Evolutionary conservation across 306 rosid species (phyloP), one percentile per base, ranked within the genome.

Genomic region (Sechiopsis laciniata): DNA sequence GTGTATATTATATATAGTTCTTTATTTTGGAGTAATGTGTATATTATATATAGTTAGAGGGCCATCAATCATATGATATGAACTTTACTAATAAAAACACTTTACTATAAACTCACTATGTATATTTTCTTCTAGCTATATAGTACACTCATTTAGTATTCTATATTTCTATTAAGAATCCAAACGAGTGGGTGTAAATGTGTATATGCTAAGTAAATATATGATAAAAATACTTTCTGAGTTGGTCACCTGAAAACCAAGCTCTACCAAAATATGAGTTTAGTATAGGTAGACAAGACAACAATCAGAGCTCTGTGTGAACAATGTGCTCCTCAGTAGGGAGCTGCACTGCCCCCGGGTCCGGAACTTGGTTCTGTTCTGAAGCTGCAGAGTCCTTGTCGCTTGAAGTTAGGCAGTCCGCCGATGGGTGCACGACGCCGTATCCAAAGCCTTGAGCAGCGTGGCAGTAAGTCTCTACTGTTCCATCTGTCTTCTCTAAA

Each of bases 381-480:
- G 37, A 55, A 32, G 61, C 8, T 7, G 51, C 11, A 2, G 8
- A 8, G 64, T 78, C 75, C 6, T 89, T 84, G 82, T 88, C 99
- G 12, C 59, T 75, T 37, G 95, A 84, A 73, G 29, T 88, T n/a
- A 95, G 89, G 81, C 99, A 95, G 62, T 95, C 99, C 26, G 97
- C 99, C 26, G 97, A 88, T 73, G 99, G 99, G 79, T 95, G 95
- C 48, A 95, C 87, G 2, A 82, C 70, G 0, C 97, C 99, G 56
- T 83, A 85, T 24, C 92, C 89, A 64, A 85, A 88, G 42, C 97
- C 99, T 84, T 88, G 88, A 13, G 99, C 99, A 61, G 96, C 87
- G 81, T 91, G 90, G 76, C 99, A 95, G 53, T 89, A 95, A 46
- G 99, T 80, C 80, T 95, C 99, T 62, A 82, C 99, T 0, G 89